Percentiles rank a stretch among this genome's conserved stretches.
phyloP scores from a whole-genome alignment of 768 basidiomycete species.

The Hygrocybe punicea region DNA sequence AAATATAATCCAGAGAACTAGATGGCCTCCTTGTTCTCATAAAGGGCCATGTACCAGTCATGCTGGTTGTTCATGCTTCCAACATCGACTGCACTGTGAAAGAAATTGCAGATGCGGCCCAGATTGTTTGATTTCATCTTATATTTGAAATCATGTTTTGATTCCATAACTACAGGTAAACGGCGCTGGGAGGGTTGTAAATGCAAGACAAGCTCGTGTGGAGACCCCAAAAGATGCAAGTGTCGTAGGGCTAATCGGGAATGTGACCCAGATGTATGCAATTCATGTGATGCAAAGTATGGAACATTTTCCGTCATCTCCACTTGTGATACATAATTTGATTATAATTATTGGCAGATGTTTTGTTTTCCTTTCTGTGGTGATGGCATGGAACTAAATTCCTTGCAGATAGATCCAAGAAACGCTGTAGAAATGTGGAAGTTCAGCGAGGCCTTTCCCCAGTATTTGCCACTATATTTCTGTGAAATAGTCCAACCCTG shows the following conservation, averaged over 20 bases:
- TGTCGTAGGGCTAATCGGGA: not conserved
- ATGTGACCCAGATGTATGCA: conserved; percentile 1
- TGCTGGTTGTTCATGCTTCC: not conserved
- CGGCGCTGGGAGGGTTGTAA: conserved; percentile 1
- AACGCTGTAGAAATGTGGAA: not conserved
- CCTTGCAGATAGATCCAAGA: not conserved
- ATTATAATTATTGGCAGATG: not conserved
- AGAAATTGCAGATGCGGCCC: conserved; percentile 1
- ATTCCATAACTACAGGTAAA: not conserved
- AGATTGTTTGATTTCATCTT: not conserved
- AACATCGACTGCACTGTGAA: not conserved
- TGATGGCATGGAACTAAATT: not conserved
- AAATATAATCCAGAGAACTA: not conserved
- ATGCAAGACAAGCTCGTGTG: not conserved
- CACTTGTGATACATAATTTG: not conserved
- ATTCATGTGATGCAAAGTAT: conserved; percentile 1
- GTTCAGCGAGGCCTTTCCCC: not conserved
- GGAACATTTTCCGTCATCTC: not conserved
- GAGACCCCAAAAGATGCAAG: not conserved
- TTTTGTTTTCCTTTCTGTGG: not conserved
- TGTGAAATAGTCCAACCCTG: not conserved
- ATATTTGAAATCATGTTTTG: not conserved
- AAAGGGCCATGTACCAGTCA: not conserved
- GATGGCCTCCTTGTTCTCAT: not conserved
- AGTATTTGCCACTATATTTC: not conserved